Conservation (phyloP, 73 alveolate genomes). For the Paramecium sexaurelia region DNA sequence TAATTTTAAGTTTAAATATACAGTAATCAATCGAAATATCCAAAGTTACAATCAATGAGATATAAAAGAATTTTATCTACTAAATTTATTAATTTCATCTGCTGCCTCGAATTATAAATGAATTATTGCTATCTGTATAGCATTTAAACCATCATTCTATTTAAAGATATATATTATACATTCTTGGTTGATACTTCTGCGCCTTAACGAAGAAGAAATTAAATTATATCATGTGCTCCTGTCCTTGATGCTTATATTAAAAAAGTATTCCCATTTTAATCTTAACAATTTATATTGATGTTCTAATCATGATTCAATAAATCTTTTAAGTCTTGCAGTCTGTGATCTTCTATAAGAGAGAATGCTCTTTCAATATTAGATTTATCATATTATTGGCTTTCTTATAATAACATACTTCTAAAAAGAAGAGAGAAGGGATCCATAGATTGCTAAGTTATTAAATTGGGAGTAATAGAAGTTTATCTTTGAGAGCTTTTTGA, state of each 20-base stretch:
- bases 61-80: background rate
- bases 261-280: background rate
- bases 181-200: background rate
- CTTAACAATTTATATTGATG: background rate
- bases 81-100: background rate
- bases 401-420: constrained; percentile 1
- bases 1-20: background rate
- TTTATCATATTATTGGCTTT: background rate
- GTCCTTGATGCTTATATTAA: background rate
- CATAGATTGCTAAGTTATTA: background rate
- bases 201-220: background rate
- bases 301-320: background rate
- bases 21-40: background rate
- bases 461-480: background rate
- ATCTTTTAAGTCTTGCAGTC: background rate
- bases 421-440: background rate
- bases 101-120: background rate
- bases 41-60: background rate
- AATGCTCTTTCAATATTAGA: background rate
- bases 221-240: background rate
- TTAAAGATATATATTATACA: background rate
- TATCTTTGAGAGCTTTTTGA: background rate
- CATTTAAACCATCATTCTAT: constrained; percentile 7
- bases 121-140: background rate
- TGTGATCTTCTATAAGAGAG: background rate